These are phyloP conservation scores for Thelephora terrestris DNA, from an alignment of 1,284 basidiomycete genomes.

Conservation along the genomic window DNA sequence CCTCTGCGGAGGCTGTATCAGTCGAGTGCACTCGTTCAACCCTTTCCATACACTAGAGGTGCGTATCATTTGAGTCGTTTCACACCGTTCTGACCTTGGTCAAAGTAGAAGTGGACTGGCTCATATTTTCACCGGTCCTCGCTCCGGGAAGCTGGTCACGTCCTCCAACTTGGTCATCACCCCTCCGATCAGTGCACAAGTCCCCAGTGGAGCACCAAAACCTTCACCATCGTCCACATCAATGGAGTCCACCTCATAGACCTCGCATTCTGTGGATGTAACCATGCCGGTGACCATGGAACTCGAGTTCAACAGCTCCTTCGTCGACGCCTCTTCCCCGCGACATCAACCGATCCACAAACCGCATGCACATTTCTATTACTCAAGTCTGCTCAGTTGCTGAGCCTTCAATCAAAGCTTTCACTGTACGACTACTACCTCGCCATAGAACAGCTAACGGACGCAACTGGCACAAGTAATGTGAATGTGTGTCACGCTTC, in stretches of 20 bases:
- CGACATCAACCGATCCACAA: slow-evolving; percentile 6
- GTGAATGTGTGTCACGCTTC: no score
- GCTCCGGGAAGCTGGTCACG: slow-evolving; percentile 5
- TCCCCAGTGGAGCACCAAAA: neutral
- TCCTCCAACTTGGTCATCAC: slow-evolving; percentile 11
- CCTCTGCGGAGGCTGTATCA: slow-evolving; percentile 10
- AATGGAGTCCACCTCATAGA: slow-evolving; percentile 6
- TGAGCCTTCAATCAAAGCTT: slow-evolving; percentile 16
- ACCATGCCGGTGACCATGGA: no score
- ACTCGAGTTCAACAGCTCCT: slow-evolving; percentile 13
- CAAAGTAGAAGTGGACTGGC: no score
- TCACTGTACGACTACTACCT: slow-evolving; percentile 6
- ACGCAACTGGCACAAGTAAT: neutral
- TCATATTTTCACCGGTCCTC: slow-evolving; percentile 3
- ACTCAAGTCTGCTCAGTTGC: slow-evolving; percentile 12
- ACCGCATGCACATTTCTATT: neutral
- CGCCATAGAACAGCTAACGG: neutral
- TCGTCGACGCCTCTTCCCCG: slow-evolving; percentile 13
- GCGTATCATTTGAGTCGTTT: slow-evolving; percentile 1
- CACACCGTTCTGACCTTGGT: no score
- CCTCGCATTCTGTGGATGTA: slow-evolving; percentile 5
- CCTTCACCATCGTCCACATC: slow-evolving; percentile 8
- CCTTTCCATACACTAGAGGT: slow-evolving; percentile 15
- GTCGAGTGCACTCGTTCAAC: slow-evolving; percentile 4
- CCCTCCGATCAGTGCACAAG: no score